Evolutionary conservation across 257 asterid genomes (phyloP).

Genomic region (Jacaranda mimosifolia): DNA sequence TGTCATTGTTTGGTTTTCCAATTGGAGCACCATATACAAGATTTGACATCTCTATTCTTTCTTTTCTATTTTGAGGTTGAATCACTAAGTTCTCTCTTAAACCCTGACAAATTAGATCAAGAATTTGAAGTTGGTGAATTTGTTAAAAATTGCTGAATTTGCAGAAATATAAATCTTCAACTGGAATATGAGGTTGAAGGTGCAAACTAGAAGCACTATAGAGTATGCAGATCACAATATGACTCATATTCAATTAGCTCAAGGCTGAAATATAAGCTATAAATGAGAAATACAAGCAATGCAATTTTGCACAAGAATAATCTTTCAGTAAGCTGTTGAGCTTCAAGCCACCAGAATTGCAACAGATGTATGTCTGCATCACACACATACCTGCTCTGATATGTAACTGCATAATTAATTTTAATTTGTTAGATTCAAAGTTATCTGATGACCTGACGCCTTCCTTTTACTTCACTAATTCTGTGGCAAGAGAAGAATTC

Average conservation of each 20-base stretch:
- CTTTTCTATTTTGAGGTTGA: not conserved
- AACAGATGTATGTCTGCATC: not conserved
- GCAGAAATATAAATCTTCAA: constrained; percentile 21
- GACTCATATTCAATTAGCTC: constrained; percentile 15
- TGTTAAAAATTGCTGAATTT: not conserved
- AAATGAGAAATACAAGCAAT: constrained; percentile 10
- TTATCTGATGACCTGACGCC: not conserved
- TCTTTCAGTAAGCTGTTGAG: constrained; percentile 20
- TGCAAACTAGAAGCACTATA: constrained; percentile 8
- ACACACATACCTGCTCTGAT: not conserved
- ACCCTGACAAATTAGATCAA: constrained; percentile 8
- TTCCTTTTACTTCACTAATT: not conserved
- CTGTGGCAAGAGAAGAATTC: not conserved
- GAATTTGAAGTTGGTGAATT: constrained; percentile 14
- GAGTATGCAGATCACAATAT: constrained; percentile 10
- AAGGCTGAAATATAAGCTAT: constrained; percentile 20
- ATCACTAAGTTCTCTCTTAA: not conserved
- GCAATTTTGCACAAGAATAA: constrained; percentile 9
- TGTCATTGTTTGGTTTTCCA: constrained; percentile 8
- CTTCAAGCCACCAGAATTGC: not conserved
- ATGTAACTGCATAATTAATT: not conserved
- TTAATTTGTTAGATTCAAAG: not conserved
- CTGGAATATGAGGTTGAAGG: constrained; percentile 12
- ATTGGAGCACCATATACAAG: constrained; percentile 27
- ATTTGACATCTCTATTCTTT: not conserved